Percentiles rank a stretch among this genome's conserved stretches.
Conservation (phyloP, 306 rosid species). For the Quercus parvula region DNA sequence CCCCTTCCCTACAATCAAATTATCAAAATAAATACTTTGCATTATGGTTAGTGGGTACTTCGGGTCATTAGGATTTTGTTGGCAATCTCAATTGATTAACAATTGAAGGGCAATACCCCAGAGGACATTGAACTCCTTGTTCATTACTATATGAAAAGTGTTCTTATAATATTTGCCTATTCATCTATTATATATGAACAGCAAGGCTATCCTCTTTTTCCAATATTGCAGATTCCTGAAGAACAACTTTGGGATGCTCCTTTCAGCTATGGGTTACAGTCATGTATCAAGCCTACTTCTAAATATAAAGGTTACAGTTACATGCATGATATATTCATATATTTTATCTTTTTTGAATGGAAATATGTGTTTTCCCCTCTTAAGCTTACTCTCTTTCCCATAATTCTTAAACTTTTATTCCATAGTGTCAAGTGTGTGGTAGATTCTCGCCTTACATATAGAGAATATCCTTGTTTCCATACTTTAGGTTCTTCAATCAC, state of each 20-base stretch:
- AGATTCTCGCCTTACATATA: constrained; percentile 1
- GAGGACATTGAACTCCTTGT: background rate
- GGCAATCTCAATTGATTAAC: background rate
- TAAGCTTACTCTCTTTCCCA: background rate
- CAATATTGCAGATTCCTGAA: constrained; percentile 20
- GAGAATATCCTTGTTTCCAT: background rate
- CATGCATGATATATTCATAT: background rate
- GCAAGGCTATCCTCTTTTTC: background rate
- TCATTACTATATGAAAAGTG: background rate
- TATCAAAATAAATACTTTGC: background rate
- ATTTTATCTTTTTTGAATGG: background rate
- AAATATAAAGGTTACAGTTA: constrained; percentile 61
- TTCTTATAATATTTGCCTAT: background rate
- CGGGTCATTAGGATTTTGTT: background rate
- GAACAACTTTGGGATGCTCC: constrained; percentile 66
- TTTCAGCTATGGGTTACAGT: constrained; percentile 48
- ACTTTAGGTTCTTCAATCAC: background rate
- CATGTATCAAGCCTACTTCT: constrained; percentile 68
- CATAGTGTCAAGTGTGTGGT: background rate
- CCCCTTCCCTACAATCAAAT: no score
- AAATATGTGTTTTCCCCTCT: background rate
- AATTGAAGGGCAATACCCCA: background rate
- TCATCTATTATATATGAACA: background rate
- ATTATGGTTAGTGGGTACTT: background rate
- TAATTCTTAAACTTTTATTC: background rate